Conservation (phyloP, 306 rosid genomes). For the Trichosanthes truncata region DNA sequence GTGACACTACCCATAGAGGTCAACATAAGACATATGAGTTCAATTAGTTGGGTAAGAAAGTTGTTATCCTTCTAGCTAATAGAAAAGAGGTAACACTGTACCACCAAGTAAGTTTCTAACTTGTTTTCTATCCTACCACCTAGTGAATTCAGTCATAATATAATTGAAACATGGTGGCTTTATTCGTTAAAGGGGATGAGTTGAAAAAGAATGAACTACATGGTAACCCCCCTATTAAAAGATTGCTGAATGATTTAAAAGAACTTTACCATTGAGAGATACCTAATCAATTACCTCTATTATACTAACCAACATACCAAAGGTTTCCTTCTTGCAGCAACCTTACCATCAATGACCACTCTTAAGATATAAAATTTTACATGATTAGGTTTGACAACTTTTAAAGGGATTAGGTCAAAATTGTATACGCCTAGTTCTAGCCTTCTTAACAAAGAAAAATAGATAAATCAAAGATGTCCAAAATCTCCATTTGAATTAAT, state of each 20-base stretch:
- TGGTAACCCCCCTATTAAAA: neutral
- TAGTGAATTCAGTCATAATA: neutral
- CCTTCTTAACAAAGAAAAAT: neutral
- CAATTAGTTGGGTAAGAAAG: neutral
- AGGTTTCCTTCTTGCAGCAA: neutral
- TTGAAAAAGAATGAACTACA: neutral
- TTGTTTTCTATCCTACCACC: neutral
- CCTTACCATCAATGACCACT: neutral
- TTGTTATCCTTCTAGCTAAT: neutral
- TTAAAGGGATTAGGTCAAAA: neutral
- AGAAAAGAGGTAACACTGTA: neutral
- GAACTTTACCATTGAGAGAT: neutral
- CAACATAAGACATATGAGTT: neutral
- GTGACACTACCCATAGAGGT: neutral
- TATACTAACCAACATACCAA: neutral
- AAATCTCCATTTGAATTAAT: neutral
- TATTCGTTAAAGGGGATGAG: neutral
- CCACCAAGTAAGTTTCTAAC: neutral
- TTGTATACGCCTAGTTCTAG: neutral
- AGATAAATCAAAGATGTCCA: neutral
- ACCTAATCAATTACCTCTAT: neutral
- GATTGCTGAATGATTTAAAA: neutral
- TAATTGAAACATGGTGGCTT: neutral
- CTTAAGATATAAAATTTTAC: neutral
- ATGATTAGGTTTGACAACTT: neutral